phyloP scores from a whole-genome alignment of 108 stramenopile species.

The Phaeodactylum tricornutum region DNA sequence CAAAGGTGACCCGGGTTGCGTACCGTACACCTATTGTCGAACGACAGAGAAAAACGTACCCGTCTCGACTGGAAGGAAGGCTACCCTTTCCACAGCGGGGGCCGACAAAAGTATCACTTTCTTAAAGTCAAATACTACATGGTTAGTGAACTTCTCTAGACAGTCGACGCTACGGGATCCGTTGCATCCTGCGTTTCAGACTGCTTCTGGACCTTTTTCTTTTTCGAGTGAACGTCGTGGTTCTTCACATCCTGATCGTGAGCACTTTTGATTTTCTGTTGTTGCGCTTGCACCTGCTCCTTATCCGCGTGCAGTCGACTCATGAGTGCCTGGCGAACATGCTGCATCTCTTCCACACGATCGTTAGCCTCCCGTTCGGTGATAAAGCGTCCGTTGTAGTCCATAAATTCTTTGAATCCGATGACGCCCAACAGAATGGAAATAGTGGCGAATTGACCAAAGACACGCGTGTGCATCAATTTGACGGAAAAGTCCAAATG shows the following conservation, averaged over 20 bases:
- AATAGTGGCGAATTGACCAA: slow-evolving; percentile 76
- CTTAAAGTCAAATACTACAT: too few species aligned
- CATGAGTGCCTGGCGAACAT: slow-evolving; percentile 38
- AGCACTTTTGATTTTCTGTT: neutral
- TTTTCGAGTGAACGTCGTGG: neutral
- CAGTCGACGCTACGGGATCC: too few species aligned
- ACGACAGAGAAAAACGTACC: too few species aligned
- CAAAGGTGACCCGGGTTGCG: neutral
- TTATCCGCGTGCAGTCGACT: slow-evolving; percentile 25
- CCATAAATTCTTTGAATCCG: slow-evolving; percentile 80
- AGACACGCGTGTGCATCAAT: slow-evolving; percentile 79
- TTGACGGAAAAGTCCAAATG: slow-evolving; percentile 54
- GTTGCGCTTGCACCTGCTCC: neutral
- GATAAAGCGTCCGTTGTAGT: slow-evolving; percentile 56
- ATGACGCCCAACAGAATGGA: slow-evolving; percentile 59
- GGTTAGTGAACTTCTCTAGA: too few species aligned
- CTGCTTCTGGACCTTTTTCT: neutral
- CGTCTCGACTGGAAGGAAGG: too few species aligned
- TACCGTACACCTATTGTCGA: too few species aligned
- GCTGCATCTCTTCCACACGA: slow-evolving; percentile 59
- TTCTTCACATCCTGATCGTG: neutral
- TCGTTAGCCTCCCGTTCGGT: slow-evolving; percentile 55
- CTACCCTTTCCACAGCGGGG: too few species aligned
- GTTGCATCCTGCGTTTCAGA: too few species aligned
- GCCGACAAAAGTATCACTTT: too few species aligned